phyloP scores from a whole-genome alignment of 768 basidiomycete genomes.

The Chalciporus pseudorubinellus region DNA sequence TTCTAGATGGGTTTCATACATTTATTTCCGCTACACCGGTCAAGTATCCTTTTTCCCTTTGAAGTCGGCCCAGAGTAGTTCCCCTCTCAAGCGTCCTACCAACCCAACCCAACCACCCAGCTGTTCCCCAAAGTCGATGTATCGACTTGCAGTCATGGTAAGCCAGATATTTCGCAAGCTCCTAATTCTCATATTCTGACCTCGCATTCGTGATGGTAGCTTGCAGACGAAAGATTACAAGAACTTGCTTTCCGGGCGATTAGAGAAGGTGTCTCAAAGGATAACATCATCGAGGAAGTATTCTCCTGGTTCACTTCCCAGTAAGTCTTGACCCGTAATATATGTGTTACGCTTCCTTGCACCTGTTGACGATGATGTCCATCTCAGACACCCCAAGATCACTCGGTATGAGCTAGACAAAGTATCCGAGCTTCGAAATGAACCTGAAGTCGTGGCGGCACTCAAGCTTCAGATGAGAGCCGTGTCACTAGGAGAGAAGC shows the following conservation, averaged over 20 bases:
- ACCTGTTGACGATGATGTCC: neutral
- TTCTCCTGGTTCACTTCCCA: conserved; percentile 32
- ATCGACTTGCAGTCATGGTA: conserved; percentile 31
- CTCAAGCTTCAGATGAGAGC: conserved; percentile 23
- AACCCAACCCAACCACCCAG: neutral
- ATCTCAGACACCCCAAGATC: conserved; percentile 14
- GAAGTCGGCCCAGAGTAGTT: conserved; percentile 15
- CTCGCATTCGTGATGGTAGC: conserved; percentile 8
- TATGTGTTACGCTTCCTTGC: neutral
- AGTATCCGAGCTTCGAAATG: conserved; percentile 21
- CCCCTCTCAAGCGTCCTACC: neutral
- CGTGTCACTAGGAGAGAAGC: conserved; percentile 25
- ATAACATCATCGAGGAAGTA: conserved; percentile 28
- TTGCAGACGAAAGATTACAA: conserved; percentile 25
- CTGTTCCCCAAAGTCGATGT: conserved; percentile 41
- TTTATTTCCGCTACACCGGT: conserved; percentile 32
- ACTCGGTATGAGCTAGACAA: conserved; percentile 16
- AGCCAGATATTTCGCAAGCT: neutral
- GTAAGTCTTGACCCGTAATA: conserved; percentile 18
- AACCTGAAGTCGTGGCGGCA: conserved; percentile 18
- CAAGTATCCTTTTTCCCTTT: conserved; percentile 25
- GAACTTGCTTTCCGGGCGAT: conserved; percentile 28
- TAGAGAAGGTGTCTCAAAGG: conserved; percentile 17
- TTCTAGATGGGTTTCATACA: conserved; percentile 26
- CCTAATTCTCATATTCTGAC: neutral